Conservation (phyloP, 768 basidiomycete genomes). For the Boletus subparvulus region DNA sequence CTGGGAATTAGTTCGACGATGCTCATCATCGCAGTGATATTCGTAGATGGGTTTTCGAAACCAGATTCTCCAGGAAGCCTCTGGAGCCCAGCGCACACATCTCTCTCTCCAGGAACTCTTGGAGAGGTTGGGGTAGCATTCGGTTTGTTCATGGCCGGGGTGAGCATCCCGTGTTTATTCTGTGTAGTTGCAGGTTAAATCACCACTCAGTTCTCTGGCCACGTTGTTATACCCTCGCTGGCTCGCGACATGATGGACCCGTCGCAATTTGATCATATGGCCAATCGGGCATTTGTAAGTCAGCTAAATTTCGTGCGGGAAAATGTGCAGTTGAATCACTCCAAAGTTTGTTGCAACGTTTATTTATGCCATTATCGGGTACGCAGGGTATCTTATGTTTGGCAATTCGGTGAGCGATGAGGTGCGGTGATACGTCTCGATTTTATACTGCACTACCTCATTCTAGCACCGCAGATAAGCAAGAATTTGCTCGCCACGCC, state of each 20-base stretch:
- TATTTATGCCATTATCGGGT: slow-evolving; percentile 67
- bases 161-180: slow-evolving; percentile 34
- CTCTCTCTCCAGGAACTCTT: slow-evolving; percentile 49
- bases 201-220: slow-evolving; percentile 72
- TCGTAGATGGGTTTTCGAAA: slow-evolving; percentile 82
- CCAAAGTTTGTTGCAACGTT: slow-evolving; percentile 59
- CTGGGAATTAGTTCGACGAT: slow-evolving; percentile 80
- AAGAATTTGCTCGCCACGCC: slow-evolving; percentile 71
- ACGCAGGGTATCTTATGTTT: slow-evolving; percentile 90
- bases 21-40: slow-evolving; percentile 70
- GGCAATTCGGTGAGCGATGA: slow-evolving; percentile 77
- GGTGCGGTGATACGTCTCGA: slow-evolving; percentile 41
- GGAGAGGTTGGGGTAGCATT: slow-evolving; percentile 74
- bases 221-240: slow-evolving; percentile 87
- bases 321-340: background rate
- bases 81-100: slow-evolving; percentile 71
- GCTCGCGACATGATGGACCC: slow-evolving; percentile 90
- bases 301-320: background rate
- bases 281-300: slow-evolving; percentile 83
- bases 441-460: background rate
- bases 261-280: slow-evolving; percentile 74
- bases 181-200: background rate
- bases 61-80: slow-evolving; percentile 75
- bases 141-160: slow-evolving; percentile 91
- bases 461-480: slow-evolving; percentile 58